phyloP scores from a whole-genome alignment of 2,329 filamentous ascomycete species.

The Ramichloridium luteum region DNA sequence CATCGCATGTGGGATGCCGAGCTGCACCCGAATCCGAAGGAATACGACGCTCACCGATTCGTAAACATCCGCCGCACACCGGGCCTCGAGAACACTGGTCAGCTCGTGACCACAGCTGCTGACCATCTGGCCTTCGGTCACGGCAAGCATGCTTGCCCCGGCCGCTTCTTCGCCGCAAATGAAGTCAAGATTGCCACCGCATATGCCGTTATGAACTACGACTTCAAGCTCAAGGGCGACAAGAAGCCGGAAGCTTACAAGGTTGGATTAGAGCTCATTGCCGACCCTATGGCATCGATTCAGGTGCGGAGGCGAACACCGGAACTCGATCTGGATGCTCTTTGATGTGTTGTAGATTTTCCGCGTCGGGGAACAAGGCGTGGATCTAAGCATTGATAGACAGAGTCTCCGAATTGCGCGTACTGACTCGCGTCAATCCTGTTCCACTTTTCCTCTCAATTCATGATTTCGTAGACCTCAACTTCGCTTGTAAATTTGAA shows the following conservation, averaged over 20 bases:
- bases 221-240: background rate
- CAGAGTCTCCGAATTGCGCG: no score
- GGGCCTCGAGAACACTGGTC: background rate
- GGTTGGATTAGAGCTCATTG: background rate
- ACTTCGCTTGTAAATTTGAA: no score
- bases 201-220: background rate
- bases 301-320: background rate
- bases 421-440: no score
- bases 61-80: background rate
- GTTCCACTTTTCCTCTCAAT: no score
- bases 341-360: conserved; percentile 1
- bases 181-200: conserved; percentile 6
- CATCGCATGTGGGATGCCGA: background rate
- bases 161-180: conserved; percentile 7
- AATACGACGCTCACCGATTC: conserved; percentile 1
- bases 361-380: no score
- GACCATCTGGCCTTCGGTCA: conserved; percentile 4
- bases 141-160: conserved; percentile 6
- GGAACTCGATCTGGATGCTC: background rate
- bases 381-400: no score
- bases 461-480: no score
- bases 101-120: background rate
- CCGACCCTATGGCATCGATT: background rate
- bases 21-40: background rate
- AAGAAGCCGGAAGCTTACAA: background rate